Conservation (phyloP, 2,329 filamentous ascomycete species). For the Metarhizium anisopliae region DNA sequence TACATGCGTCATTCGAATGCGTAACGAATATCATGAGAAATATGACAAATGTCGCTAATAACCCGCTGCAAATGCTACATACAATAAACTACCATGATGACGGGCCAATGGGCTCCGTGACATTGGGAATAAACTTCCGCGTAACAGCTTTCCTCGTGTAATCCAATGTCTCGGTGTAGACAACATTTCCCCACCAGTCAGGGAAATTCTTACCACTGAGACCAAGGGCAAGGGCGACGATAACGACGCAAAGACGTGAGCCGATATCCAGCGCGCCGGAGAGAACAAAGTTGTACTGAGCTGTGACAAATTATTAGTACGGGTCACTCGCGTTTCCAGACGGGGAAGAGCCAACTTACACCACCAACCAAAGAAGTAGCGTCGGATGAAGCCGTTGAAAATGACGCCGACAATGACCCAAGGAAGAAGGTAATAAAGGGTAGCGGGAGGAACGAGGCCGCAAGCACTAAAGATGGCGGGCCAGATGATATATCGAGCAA, state of each 20-base stretch:
- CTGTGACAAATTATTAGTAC: slow-evolving; percentile 3
- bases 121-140: slow-evolving; percentile 14
- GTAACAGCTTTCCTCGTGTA: slow-evolving; percentile 14
- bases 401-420: slow-evolving; percentile 44
- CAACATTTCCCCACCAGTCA: slow-evolving; percentile 39
- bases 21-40: neutral
- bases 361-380: slow-evolving; percentile 45
- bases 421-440: slow-evolving; percentile 42
- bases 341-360: slow-evolving; percentile 20
- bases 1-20: neutral
- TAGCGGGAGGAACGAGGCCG: slow-evolving; percentile 41
- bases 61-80: neutral
- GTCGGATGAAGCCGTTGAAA: slow-evolving; percentile 43
- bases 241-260: slow-evolving; percentile 43
- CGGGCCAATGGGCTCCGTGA: slow-evolving; percentile 19
- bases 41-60: neutral
- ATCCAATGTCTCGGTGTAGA: slow-evolving; percentile 23
- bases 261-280: slow-evolving; percentile 49
- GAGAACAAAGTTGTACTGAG: slow-evolving; percentile 46
- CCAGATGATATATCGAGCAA: slow-evolving; percentile 38
- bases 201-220: slow-evolving; percentile 16
- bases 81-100: slow-evolving; percentile 12
- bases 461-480: slow-evolving; percentile 42
- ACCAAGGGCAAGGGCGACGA: slow-evolving; percentile 34
- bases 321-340: too few relatives aligned